Evolutionary conservation across 2,329 filamentous ascomycete species (phyloP), one percentile per base, ranked within the genome.

Genomic region (Aspergillus sclerotialis): DNA sequence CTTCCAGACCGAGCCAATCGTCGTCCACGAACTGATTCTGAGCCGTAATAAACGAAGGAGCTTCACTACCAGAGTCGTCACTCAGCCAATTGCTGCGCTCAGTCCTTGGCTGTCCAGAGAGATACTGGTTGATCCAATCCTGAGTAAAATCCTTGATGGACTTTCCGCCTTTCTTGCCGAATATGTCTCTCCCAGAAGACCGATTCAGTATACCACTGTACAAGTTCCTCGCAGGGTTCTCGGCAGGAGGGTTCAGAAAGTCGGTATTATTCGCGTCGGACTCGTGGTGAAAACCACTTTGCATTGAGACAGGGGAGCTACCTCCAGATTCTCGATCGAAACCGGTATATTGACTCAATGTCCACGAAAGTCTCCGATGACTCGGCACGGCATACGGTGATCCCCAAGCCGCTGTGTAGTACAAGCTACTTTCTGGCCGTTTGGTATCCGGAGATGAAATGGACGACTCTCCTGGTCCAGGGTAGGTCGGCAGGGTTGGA

Each of bases 71-170:
- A 15, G 76, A 75, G 42, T 80, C 75, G 73, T 93, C 86, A 57
- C 85, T 93, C 46, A 88, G 72, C 87, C 87, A 94, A 61, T 87
- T 82, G 41, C 77, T 78, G 45, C 78, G 76, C 56, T 92, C 84
- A 19, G 74, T 76, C 46, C 78, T 73, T 45, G 72, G 73, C 46
- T 82, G 77, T 44, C 76, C 75, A n/a, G 80, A 75, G n/a, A 85
- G 80, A 53, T 89, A 86, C 42, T 85, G 82, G 40, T 84, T 82
- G 46, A 92, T 87, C 85, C 85, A 90, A 67, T 88, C 83, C 59
- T 89, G 82, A 0, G 83, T 87, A 35, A 89, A 73, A 39, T 81
- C 78, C 43, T 58, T 56, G 37, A 63, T 63, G 2, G 62, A 58
- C 31, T 56, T 60, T 17, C 51, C 56, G 37, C 43, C 50, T 43